Percentiles rank a stretch among this genome's conserved stretches.
Evolutionary conservation across 1,139 yeast genomes (phyloP).

Genomic region (Waltiozyma sp.): DNA sequence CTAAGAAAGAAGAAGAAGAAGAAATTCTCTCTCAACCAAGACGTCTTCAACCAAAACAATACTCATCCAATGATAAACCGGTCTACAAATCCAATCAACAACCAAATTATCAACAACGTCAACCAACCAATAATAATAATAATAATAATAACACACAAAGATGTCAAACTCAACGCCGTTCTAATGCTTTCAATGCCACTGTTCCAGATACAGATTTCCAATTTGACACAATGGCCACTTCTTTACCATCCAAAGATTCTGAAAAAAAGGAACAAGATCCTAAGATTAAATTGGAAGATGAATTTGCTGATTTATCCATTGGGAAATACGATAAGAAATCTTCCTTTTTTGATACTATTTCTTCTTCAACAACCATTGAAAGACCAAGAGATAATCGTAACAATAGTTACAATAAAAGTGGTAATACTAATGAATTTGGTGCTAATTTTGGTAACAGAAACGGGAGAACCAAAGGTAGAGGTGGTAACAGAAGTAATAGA

Average conservation of each 20-base stretch:
- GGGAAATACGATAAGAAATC: conserved; percentile 50
- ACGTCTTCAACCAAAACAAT: conserved; percentile 25
- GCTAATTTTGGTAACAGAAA: conserved; percentile 7
- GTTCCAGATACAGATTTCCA: conserved; percentile 42
- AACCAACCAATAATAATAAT: conserved; percentile 14
- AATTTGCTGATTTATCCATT: conserved; percentile 2
- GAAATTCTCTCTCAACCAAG: conserved; percentile 4
- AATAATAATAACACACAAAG: conserved; percentile 4
- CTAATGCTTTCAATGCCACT: conserved; percentile 9
- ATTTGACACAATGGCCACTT: conserved; percentile 35
- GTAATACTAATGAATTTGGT: conserved; percentile 8
- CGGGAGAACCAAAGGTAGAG: conserved; percentile 16
- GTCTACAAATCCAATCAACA: conserved; percentile 9
- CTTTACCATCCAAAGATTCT: not conserved
- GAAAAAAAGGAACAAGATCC: not conserved
- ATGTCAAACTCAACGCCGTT: not conserved
- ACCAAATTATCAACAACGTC: conserved; percentile 9
- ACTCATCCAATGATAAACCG: conserved; percentile 28
- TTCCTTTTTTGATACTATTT: conserved; percentile 74
- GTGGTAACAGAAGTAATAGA: conserved; percentile 21
- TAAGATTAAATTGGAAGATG: not conserved
- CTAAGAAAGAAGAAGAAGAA: conserved; percentile 1
- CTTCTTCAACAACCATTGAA: conserved; percentile 36
- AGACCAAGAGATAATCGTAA: conserved; percentile 17
- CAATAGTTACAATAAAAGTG: conserved; percentile 5